Evolutionary conservation across 2,329 filamentous ascomycete genomes (phyloP).

Genomic region (Fusarium acutatum): DNA sequence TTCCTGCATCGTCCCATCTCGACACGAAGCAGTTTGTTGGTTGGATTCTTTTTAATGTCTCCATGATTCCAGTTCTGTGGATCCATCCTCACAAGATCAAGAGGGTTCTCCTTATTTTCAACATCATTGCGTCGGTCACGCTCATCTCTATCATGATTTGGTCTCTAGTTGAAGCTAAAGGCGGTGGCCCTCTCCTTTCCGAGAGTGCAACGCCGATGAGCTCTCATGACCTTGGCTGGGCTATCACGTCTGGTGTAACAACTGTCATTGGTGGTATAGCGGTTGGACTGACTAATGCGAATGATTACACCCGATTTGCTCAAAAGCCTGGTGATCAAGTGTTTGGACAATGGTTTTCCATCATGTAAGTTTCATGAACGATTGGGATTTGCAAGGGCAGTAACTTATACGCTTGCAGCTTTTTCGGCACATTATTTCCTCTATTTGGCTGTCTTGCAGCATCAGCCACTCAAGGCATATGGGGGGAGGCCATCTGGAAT

Average conservation of each 20-base stretch:
- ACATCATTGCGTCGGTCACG: background rate
- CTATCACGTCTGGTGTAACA: background rate
- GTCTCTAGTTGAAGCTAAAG: background rate
- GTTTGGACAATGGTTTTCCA: background rate
- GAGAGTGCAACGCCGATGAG: background rate
- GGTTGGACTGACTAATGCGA: background rate
- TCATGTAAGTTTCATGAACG: background rate
- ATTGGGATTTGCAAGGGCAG: accelerated
- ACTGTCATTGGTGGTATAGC: background rate
- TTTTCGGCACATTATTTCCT: background rate
- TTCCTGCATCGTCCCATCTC: background rate
- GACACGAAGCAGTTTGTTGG: background rate
- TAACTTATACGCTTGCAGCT: background rate
- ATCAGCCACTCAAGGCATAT: background rate
- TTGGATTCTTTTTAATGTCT: background rate
- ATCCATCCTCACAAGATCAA: background rate
- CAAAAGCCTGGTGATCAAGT: background rate
- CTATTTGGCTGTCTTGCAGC: background rate
- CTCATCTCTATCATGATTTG: background rate
- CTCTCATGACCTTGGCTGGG: background rate
- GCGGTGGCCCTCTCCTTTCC: background rate
- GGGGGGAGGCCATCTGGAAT: background rate
- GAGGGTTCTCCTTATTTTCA: background rate
- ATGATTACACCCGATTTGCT: background rate
- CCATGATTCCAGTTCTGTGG: background rate